A percentile compares a stretch with the other conserved stretches of the same genome.
Conservation (phyloP, 257 asterid species). For the Misopates orontium region DNA sequence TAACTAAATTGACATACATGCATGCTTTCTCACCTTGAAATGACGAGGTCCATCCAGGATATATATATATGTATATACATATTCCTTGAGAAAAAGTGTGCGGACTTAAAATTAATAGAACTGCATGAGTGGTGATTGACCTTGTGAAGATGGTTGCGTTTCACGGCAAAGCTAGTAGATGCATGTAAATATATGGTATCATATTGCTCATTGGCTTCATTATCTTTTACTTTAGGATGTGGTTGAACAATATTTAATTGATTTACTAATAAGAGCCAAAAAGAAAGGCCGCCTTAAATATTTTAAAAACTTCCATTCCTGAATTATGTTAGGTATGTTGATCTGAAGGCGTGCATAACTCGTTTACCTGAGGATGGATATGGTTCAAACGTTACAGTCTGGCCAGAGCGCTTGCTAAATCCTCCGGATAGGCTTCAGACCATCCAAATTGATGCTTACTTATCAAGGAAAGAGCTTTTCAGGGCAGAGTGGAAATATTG, state of each 20-base stretch:
- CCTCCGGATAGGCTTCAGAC: slow-evolving; percentile 96
- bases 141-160: too few species aligned
- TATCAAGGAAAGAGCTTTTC: slow-evolving; percentile 80
- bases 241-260: background rate
- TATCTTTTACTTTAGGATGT: slow-evolving; percentile 11
- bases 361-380: slow-evolving; percentile 81
- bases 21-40: too few species aligned
- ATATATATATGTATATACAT: too few species aligned
- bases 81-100: too few species aligned
- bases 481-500: slow-evolving; percentile 80
- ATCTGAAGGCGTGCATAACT: slow-evolving; percentile 77
- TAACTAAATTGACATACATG: too few species aligned
- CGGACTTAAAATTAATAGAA: too few species aligned
- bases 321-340: slow-evolving; percentile 60
- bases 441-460: slow-evolving; percentile 72
- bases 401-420: slow-evolving; percentile 85
- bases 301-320: slow-evolving; percentile 21
- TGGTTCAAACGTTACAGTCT: slow-evolving; percentile 70
- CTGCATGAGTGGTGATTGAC: too few species aligned
- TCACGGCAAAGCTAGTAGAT: too few species aligned
- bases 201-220: too few species aligned
- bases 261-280: slow-evolving; percentile 1
- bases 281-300: slow-evolving; percentile 5
- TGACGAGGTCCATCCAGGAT: too few species aligned
- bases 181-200: too few species aligned